These are phyloP conservation scores for Aspergillus felis DNA, from an alignment of 2,329 filamentous ascomycete genomes.

Conservation along the genomic window DNA sequence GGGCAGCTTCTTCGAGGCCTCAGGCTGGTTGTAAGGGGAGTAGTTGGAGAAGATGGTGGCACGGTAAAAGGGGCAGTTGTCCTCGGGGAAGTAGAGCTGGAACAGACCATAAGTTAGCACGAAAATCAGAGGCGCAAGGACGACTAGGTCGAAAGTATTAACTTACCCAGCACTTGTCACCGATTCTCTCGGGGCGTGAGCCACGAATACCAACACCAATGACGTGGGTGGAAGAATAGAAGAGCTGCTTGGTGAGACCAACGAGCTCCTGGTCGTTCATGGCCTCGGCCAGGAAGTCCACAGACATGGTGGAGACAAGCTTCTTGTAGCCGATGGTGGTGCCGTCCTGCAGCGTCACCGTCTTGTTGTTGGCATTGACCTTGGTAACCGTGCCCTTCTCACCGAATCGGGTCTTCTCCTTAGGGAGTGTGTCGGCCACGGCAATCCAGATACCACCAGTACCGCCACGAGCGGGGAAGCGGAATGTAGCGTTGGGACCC, in stretches of 20 bases:
- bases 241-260: constrained; percentile 80
- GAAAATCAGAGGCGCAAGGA: background rate
- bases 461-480: constrained; percentile 91
- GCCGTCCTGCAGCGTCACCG: constrained; percentile 76
- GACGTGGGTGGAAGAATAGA: constrained; percentile 96
- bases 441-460: constrained; percentile 99
- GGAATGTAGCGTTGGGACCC: constrained; percentile 98
- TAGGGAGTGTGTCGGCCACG: constrained; percentile 85
- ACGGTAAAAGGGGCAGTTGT: constrained; percentile 98
- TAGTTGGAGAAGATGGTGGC: constrained; percentile 99
- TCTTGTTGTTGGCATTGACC: constrained; percentile 81
- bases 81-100: constrained; percentile 94
- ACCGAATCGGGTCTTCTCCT: constrained; percentile 88
- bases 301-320: constrained; percentile 92
- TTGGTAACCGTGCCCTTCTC: constrained; percentile 78
- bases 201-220: constrained; percentile 94
- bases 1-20: constrained; percentile 74
- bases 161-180: constrained; percentile 96
- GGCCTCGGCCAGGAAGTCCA: constrained; percentile 79
- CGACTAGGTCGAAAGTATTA: background rate
- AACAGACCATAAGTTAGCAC: background rate
- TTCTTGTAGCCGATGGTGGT: constrained; percentile 87
- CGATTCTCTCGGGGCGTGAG: constrained; percentile 86
- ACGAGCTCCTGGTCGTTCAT: constrained; percentile 86
- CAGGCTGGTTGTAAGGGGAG: constrained; percentile 95